phyloP scores from a whole-genome alignment of 192 early-diverging fungal species.

The Coemansia guatemalensis region DNA sequence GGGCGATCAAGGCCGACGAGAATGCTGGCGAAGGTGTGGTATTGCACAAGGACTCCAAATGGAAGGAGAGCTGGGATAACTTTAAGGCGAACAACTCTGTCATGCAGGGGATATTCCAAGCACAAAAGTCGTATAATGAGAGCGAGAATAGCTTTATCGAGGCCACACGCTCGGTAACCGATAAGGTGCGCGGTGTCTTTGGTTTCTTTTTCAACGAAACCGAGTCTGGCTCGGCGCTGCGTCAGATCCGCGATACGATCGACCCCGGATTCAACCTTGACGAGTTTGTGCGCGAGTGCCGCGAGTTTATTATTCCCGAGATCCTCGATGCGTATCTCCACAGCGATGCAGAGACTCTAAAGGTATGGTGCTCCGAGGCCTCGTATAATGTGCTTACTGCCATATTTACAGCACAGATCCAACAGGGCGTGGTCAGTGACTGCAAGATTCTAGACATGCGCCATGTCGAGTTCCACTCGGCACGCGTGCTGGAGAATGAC shows the following conservation, averaged over 20 bases:
- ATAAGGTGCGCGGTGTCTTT: conserved; percentile 73
- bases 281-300: conserved; percentile 85
- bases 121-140: conserved; percentile 81
- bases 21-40: conserved; percentile 76
- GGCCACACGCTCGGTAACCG: conserved; percentile 71
- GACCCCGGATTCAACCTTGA: conserved; percentile 88
- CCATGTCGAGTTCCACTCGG: conserved; percentile 84
- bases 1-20: conserved; percentile 47
- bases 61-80: conserved; percentile 89
- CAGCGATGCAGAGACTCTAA: conserved; percentile 77
- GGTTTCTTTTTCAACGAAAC: conserved; percentile 88
- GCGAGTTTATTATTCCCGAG: conserved; percentile 92
- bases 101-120: conserved; percentile 78
- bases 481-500: conserved; percentile 91
- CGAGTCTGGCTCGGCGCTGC: conserved; percentile 88
- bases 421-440: conserved; percentile 88
- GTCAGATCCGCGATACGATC: conserved; percentile 72
- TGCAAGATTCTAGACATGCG: conserved; percentile 93
- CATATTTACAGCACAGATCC: conserved; percentile 77
- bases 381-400: conserved; percentile 82
- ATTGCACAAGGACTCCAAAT: conserved; percentile 81
- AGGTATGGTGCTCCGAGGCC: conserved; percentile 94
- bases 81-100: conserved; percentile 89
- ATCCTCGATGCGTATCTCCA: conserved; percentile 93
- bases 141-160: conserved; percentile 84